Conservation (phyloP, 805 yeast genomes). For the Kuraishia ogatae region DNA sequence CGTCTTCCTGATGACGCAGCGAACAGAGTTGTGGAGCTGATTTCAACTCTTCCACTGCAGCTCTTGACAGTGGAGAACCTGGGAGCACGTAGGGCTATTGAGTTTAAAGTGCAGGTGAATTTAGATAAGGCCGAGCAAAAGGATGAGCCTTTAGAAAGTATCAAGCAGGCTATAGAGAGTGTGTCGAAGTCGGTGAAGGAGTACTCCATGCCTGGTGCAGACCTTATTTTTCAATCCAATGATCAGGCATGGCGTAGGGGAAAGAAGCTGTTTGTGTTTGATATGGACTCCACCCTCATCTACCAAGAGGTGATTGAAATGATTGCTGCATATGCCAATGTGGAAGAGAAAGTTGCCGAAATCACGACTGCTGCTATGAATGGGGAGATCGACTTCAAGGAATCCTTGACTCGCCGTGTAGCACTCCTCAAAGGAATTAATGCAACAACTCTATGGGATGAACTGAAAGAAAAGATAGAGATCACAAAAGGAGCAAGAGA, state of each 20-base stretch:
- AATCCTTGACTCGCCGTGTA: slow-evolving; percentile 71
- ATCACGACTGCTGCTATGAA: slow-evolving; percentile 96
- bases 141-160: background rate
- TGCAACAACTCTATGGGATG: slow-evolving; percentile 65
- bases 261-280: slow-evolving; percentile 73
- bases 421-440: slow-evolving; percentile 75
- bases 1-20: slow-evolving; percentile 14
- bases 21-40: slow-evolving; percentile 14
- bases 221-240: slow-evolving; percentile 32
- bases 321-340: slow-evolving; percentile 90
- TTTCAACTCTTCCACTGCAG: slow-evolving; percentile 21
- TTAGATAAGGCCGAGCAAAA: slow-evolving; percentile 7
- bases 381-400: slow-evolving; percentile 87
- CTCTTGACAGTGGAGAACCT: slow-evolving; percentile 18
- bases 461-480: slow-evolving; percentile 55
- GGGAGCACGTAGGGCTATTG: slow-evolving; percentile 29
- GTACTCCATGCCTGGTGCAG: slow-evolving; percentile 17
- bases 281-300: slow-evolving; percentile 96
- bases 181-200: background rate
- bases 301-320: slow-evolving; percentile 95
- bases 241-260: slow-evolving; percentile 19
- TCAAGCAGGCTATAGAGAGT: background rate
- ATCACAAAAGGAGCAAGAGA: slow-evolving; percentile 85
- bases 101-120: slow-evolving; percentile 7
- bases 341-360: slow-evolving; percentile 77